Evolutionary conservation across 169 alveolate species (phyloP), one percentile per base, ranked within the genome.

Genomic region (Cryptosporidium sp.): DNA sequence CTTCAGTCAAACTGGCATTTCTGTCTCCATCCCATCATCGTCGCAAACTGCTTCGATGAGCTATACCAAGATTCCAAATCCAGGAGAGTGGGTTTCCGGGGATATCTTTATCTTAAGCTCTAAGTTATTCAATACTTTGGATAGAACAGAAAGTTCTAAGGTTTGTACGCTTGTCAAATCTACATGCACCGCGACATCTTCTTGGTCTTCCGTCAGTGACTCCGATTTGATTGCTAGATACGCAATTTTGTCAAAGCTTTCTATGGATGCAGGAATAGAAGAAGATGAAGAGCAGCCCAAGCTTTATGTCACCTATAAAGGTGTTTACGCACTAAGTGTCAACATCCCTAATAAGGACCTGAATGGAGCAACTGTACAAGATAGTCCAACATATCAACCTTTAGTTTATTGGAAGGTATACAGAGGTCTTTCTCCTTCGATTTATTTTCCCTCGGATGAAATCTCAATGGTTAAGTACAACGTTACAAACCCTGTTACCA

Each of bases 301-400:
- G 3, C 50, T 80, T 14, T 80, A 62, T 65, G 80, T 80, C 5
- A 65, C 80, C 3, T 80, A 80, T 39, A 41, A 58, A 2, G 89
- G 89, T 14, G 70, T 29, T 37, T 62, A 61, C 12, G 75, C 59
- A 3, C 74, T 55, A 6, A 35, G 50, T 62, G 5, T 80, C 21
- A 37, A 50, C 12, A 37, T 80, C 21, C 51, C 89, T 6, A 50
- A 45, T 26, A 23, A 35, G 16, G 70, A 21, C 10, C 23, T 80
- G 5, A 80, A 59, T 62, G 73, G 69, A 59, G 68, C 68, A n/a
- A 31, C 89, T 16, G 68, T 59, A 16, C 55, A 45, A 39, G 75
- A 80, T 31, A 80, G 89, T 62, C 89, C 89, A 61, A 16, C 75
- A 21, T 62, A 62, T 21, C 89, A 80, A 80, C 75, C 89, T 37